Evolutionary conservation across 2,329 filamentous ascomycete genomes (phyloP).

Genomic region (Cryphonectria naterciae): DNA sequence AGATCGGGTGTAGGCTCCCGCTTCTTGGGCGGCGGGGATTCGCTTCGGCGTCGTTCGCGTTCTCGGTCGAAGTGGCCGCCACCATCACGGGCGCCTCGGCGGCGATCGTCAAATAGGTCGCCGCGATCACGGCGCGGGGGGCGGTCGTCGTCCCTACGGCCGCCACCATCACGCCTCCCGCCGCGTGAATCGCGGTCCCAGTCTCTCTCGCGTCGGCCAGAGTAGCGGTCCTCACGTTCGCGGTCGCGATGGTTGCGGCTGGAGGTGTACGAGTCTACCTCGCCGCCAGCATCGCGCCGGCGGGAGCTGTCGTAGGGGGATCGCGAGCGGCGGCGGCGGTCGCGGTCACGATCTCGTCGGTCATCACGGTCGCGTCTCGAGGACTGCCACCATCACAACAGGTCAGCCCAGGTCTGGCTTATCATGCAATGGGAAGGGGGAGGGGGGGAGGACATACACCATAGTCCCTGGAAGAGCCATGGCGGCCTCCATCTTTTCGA

Average conservation of each 20-base stretch:
- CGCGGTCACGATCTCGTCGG: constrained; percentile 42
- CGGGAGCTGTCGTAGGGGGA: constrained; percentile 78
- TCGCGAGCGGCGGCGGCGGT: constrained; percentile 75
- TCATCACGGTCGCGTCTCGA: constrained; percentile 43
- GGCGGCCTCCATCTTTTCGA: constrained; percentile 50
- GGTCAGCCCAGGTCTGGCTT: constrained; percentile 16
- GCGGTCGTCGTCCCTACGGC: constrained; percentile 70
- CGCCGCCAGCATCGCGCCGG: constrained; percentile 73
- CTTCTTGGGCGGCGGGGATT: constrained; percentile 82
- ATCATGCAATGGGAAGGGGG: background rate
- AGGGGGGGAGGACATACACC: constrained; percentile 44
- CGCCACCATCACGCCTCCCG: constrained; percentile 62
- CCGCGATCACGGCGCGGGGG: constrained; percentile 53
- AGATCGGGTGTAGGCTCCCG: constrained; percentile 95
- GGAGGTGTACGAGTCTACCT: constrained; percentile 82
- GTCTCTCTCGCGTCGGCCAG: constrained; percentile 52
- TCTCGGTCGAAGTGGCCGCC: constrained; percentile 44
- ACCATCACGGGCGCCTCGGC: constrained; percentile 48
- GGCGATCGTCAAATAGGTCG: constrained; percentile 66
- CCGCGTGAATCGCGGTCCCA: constrained; percentile 46
- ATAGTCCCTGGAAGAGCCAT: constrained; percentile 59
- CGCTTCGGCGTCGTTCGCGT: constrained; percentile 69
- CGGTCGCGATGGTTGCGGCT: constrained; percentile 91
- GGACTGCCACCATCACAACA: constrained; percentile 27
- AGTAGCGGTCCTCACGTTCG: constrained; percentile 91